Evolutionary conservation across 208 protist genomes (phyloP).

Genomic region (Trypanosomatidae sp.): DNA sequence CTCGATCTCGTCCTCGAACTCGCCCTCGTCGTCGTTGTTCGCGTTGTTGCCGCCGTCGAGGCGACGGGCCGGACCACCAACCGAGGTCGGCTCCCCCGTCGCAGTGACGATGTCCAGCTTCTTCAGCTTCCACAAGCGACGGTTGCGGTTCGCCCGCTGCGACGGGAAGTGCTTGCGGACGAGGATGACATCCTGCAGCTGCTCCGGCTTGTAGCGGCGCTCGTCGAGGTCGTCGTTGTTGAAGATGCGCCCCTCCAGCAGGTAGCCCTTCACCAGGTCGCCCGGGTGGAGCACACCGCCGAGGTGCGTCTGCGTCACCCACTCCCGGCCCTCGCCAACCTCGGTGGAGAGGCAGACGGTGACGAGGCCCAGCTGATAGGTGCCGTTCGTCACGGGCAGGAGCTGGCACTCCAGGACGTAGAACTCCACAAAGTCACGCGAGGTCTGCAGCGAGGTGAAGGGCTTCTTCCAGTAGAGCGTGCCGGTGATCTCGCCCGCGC

Average conservation of each 20-base stretch:
- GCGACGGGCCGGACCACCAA: conserved; percentile 14
- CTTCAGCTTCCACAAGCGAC: conserved; percentile 81
- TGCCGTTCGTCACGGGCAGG: conserved; percentile 79
- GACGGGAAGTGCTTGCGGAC: conserved; percentile 93
- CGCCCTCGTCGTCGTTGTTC: conserved; percentile 51
- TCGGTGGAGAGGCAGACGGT: conserved; percentile 96
- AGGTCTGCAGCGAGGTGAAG: conserved; percentile 87
- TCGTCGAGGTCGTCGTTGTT: conserved; percentile 91
- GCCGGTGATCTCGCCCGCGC: conserved; percentile 90
- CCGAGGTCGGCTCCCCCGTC: conserved; percentile 41
- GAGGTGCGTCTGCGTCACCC: conserved; percentile 93
- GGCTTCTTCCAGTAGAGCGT: conserved; percentile 94
- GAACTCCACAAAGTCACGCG: conserved; percentile 92
- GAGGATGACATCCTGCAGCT: conserved; percentile 92
- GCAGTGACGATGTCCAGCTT: conserved; percentile 68
- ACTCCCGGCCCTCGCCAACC: conserved; percentile 95
- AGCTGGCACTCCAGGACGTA: conserved; percentile 95
- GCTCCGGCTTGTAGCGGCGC: conserved; percentile 64
- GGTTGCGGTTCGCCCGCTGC: conserved; percentile 65
- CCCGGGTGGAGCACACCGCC: conserved; percentile 93
- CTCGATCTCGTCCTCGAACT: conserved; percentile 91
- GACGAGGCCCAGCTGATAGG: conserved; percentile 91
- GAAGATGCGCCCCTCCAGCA: conserved; percentile 86
- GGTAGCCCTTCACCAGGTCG: conserved; percentile 95
- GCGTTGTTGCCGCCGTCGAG: conserved; percentile 17